Base-by-base conservation (phyloP, 495 filamentous ascomycete species). In the Lophiostoma macrostomum region DNA sequence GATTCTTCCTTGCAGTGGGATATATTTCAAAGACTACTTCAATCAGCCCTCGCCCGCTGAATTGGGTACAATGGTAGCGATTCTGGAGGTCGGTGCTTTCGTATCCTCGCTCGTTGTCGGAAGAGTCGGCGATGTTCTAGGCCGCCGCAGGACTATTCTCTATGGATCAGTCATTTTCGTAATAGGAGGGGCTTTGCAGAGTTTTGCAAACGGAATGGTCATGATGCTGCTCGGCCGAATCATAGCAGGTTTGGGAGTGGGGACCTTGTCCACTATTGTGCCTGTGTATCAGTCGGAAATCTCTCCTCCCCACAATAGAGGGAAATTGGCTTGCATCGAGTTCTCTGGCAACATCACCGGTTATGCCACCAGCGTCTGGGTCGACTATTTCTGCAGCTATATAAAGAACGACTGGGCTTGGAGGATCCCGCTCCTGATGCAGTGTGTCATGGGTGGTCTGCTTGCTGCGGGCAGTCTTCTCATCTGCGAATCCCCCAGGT, bases 251-350 rank as follows among this genome's bases (percentile, higher is more conserved):
- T 70, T 98, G 19, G 93, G 93, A 13, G 91, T 98, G 43, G 93
- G 93, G 66, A 87, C 88, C 51, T 73, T 98, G 27, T 96, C 91
- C 1, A 97, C 93, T 34, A 98, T 98, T 48, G 94, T 98, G 5
- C 93, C 93, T 1, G 87, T 98, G 31, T 98, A 96, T 70, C 93
- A 98, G 71, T 96, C 90, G 27, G 94, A 98, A 66, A 98, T 98
- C 50, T 91, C 91, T 42, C 93, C 93, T 45, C 88, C 93, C 12
- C 94, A 98, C 58, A 97, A 95, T 67, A 78, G 94, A 46, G 94
- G 94, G 14, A 91, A 91, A 70, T 76, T 97, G 50, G 93, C 93
- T 11, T 98, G 93, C 70, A 96, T 98, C 52, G 94, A 97, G 67
- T 98, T 98, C 64, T 89, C 94, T 0, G 93, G 93, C 25, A 98